Evolutionary conservation across 352 stramenopile species (phyloP).

Genomic region (Pythium sp.): DNA sequence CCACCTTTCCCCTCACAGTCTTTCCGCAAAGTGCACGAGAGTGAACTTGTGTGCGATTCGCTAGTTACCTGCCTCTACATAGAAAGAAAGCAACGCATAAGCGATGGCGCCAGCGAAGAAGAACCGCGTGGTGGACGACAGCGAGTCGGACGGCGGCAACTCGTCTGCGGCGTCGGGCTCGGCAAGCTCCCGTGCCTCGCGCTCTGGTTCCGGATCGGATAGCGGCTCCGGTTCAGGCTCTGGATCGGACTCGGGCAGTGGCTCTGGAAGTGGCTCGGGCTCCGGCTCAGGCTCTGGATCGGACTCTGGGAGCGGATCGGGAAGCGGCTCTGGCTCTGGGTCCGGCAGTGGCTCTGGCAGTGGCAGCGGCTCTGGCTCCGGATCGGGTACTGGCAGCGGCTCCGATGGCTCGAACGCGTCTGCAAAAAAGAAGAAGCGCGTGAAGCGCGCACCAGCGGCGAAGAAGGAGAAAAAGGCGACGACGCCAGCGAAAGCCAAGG

Average conservation of each 20-base stretch:
- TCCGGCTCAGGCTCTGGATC: conserved; percentile 20
- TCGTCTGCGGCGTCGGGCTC: conserved; percentile 55
- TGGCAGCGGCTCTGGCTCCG: neutral
- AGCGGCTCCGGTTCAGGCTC: conserved; percentile 26
- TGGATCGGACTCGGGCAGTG: conserved; percentile 31
- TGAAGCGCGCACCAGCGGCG: conserved; percentile 30
- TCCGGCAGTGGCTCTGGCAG: neutral
- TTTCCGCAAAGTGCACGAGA: neutral
- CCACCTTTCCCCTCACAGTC: neutral
- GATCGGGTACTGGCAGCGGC: conserved; percentile 29
- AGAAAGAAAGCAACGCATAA: neutral
- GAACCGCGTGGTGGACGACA: conserved; percentile 61
- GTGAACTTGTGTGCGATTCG: neutral
- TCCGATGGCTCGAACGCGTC: conserved; percentile 29
- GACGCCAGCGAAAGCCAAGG: conserved; percentile 33
- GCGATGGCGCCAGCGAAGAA: conserved; percentile 43
- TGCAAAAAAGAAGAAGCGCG: conserved; percentile 45
- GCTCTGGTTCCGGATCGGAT: conserved; percentile 22
- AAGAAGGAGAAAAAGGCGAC: conserved; percentile 37
- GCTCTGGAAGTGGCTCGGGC: conserved; percentile 28
- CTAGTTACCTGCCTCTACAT: neutral
- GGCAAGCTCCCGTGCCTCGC: conserved; percentile 46
- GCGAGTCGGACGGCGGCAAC: conserved; percentile 55
- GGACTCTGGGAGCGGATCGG: neutral
- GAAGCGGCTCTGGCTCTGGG: neutral